phyloP scores from a whole-genome alignment of 345 rosid genomes.

The Boechera retrofracta region DNA sequence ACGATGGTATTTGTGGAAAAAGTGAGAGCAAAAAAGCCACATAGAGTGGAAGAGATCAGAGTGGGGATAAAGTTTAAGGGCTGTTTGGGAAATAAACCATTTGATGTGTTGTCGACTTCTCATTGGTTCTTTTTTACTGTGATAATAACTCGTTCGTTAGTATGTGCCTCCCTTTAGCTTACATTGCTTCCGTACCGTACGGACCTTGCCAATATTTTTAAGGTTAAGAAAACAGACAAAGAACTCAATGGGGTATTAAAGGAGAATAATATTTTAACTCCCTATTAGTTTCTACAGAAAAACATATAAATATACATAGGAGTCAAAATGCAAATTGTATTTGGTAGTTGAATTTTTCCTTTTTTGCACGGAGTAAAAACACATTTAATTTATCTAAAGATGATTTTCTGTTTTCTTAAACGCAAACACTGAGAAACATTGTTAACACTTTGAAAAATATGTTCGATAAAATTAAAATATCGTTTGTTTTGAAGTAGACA shows the following conservation, averaged over 20 bases:
- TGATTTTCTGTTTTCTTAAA: neutral
- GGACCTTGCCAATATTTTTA: constrained; percentile 19
- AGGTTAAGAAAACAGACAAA: constrained; percentile 28
- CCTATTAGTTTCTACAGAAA: neutral
- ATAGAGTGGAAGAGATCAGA: constrained; percentile 33
- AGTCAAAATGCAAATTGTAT: neutral
- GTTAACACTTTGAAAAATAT: neutral
- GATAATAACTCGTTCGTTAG: constrained; percentile 29
- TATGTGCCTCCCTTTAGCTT: constrained; percentile 13
- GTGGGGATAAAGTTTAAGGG: constrained; percentile 39
- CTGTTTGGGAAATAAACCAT: constrained; percentile 40
- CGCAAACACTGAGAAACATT: neutral
- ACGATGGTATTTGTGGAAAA: constrained; percentile 41
- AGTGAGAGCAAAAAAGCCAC: constrained; percentile 14
- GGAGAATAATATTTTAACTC: neutral
- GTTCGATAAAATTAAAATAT: neutral
- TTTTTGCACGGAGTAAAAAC: neutral
- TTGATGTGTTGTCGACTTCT: constrained; percentile 38
- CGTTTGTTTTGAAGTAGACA: neutral
- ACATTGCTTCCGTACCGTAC: constrained; percentile 46
- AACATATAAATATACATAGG: neutral
- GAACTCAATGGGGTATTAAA: constrained; percentile 3
- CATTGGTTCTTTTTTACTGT: constrained; percentile 23
- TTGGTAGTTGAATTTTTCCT: neutral
- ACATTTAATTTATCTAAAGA: neutral